Base-by-base conservation (phyloP, 768 basidiomycete genomes). In the Auricularia heimuer region DNA sequence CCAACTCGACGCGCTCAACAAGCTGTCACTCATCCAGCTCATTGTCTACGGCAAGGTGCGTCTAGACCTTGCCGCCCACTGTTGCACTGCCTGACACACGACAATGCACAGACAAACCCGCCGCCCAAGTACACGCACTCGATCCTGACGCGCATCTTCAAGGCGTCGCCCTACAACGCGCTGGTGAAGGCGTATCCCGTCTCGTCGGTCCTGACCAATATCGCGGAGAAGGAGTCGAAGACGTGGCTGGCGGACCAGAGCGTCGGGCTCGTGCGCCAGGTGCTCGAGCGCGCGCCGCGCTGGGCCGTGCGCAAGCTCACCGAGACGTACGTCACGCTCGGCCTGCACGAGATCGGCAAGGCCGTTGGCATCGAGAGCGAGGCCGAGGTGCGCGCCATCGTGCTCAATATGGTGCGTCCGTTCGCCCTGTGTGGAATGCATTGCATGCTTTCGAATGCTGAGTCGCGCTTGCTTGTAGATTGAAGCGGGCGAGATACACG, bases 1-100 rank as follows among this genome's bases (percentile, higher is more conserved):
- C 3, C 93, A 96, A 73, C 74, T 94, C 69, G 93, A 94, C 71
- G 93, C 93, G 0, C 77, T 88, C 70, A 95, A 95, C 80, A 94
- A 94, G 75, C 76, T 93, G 60, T 76, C 82, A 24, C 78, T 95
- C 3, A 83, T 93, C 4, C 92, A 94, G 72, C 75, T 94, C 58
- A 90, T 95, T 65, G 78, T 82, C 24, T 80, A 84, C 63, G 94
- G 94, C 18, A 85, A 87, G 81, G 89, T 88, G 33, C 24, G 77
- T 63, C 3, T 4, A 11, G 34, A 24, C 29, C 4, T 60, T 39
- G 12, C 39, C 16, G 51, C 37, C 18, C 29, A 60, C 56, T 12
- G 12, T 36, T 11, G 12, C 3, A 54, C 34, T 14, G 3, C 29
- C 39, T 42, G 39, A 12, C 33, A 4, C 44, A 21, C 34, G 29